Percentiles rank a stretch among this genome's conserved stretches.
Conservation (phyloP, 805 yeast genomes). For the Lipomyces chichibuensis region DNA sequence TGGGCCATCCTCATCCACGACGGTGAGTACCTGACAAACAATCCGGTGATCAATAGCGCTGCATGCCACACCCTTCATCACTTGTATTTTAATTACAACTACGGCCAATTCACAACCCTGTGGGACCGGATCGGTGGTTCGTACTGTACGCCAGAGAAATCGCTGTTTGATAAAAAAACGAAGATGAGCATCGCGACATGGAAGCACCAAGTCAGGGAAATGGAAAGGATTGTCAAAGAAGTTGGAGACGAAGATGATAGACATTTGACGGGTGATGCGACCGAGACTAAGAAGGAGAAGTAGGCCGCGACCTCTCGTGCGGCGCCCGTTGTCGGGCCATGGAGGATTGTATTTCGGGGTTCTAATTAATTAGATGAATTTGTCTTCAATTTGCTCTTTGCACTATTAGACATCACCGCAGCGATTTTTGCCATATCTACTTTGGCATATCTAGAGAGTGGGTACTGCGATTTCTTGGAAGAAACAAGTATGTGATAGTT, state of each 20-base stretch:
- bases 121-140: constrained; percentile 97
- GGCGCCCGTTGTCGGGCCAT: too few relatives aligned
- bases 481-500: too few relatives aligned
- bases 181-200: constrained; percentile 65
- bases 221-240: constrained; percentile 75
- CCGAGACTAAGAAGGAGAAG: too few relatives aligned
- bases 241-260: constrained; percentile 78
- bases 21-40: constrained; percentile 91
- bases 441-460: too few relatives aligned
- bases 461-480: too few relatives aligned
- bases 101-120: constrained; percentile 96
- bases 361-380: too few relatives aligned
- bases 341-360: too few relatives aligned
- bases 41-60: constrained; percentile 93
- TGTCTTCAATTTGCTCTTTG: too few relatives aligned
- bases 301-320: too few relatives aligned
- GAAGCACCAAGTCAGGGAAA: constrained; percentile 68
- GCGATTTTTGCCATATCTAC: too few relatives aligned
- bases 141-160: constrained; percentile 88
- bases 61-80: constrained; percentile 99
- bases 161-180: constrained; percentile 68
- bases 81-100: constrained; percentile 94
- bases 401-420: too few relatives aligned
- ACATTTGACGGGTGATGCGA: too few relatives aligned
- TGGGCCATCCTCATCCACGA: constrained; percentile 99